Base-by-base conservation (phyloP, 371 early-diverging fungal species). In the Gilbertella persicaria region DNA sequence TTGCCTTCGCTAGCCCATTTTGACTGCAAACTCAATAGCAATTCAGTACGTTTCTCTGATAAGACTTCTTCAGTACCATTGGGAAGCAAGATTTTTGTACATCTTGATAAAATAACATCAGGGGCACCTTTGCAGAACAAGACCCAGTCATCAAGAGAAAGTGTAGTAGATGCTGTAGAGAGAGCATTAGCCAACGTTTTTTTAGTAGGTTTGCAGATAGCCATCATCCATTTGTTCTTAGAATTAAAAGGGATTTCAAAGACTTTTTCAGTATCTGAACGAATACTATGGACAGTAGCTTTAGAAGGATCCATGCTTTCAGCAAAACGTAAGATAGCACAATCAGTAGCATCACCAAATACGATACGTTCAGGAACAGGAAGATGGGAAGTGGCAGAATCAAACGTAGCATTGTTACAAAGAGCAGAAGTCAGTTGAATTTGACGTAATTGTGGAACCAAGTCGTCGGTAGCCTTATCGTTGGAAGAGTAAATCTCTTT, bases 91-190 rank as follows among this genome's bases (percentile, higher is more conserved):
- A 75, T 66, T 2, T 45, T 55, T 1, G 77, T 61, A 60, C 87
- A 85, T 33, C 58, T 56, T 3, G 60, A 72, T 30, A 88, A 35
- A 39, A 94, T 70, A 14, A 83, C 71, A 63, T 93, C 92, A 35
- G 92, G 93, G 19, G 91, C 92, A 43, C 90, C 92, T 64, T 91
- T 88, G 64, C 88, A 75, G 29, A 83, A 64, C 28, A 86, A 41
- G 7, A 77, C 63, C 61, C 63, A 71, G 23, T 71, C 67, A 3
- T 60, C 14, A 10, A 35, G 17, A 12, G 45, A 54, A 8, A 59
- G 50, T 51, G 39, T 5, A 36, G 26, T 24, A 36, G 59, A 40
- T 35, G 19, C n/a, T 35, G 48, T 19, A 36, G 69, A 64, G 44
- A 80, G 39, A 39, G 64, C 9, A 40, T 60, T 48, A 43, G 73